These are phyloP conservation scores for Phaeosphaeriaceae sp. DNA, from an alignment of 2,329 filamentous ascomycete species.

Conservation along the genomic window DNA sequence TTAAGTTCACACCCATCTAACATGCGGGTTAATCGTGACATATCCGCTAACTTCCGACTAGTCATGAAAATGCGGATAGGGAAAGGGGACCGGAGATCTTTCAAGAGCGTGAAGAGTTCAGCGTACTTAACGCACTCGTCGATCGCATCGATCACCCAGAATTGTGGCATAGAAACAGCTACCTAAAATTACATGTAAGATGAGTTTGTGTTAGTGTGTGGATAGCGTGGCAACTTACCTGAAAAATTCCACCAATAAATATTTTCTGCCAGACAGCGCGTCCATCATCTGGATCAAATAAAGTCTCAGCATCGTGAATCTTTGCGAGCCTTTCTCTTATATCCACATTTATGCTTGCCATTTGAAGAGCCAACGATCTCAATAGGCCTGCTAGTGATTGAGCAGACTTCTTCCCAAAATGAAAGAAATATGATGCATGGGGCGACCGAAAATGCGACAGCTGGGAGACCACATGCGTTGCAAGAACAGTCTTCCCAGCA, in stretches of 20 bases:
- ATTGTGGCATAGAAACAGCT: background rate
- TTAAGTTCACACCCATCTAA: background rate
- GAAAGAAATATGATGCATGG: background rate
- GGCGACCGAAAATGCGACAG: background rate
- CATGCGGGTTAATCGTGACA: background rate
- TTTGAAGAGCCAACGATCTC: background rate
- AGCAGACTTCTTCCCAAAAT: conserved; percentile 1
- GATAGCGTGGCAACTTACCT: background rate
- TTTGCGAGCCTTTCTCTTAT: conserved; percentile 1
- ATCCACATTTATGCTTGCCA: background rate
- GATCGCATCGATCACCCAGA: conserved; percentile 2
- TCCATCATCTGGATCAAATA: background rate
- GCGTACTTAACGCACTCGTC: conserved; percentile 3
- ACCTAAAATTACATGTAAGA: background rate
- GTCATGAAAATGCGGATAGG: conserved; percentile 1
- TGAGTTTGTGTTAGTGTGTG: background rate
- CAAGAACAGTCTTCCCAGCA: conserved; percentile 2
- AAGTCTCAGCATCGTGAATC: background rate
- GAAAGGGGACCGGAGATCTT: background rate
- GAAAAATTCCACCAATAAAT: background rate
- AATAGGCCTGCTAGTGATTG: background rate
- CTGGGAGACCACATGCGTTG: background rate
- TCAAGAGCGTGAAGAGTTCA: background rate
- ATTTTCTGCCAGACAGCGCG: background rate
- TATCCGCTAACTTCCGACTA: background rate